Evolutionary conservation across 768 basidiomycete species (phyloP).

Genomic region (Atractiella rhizophila): DNA sequence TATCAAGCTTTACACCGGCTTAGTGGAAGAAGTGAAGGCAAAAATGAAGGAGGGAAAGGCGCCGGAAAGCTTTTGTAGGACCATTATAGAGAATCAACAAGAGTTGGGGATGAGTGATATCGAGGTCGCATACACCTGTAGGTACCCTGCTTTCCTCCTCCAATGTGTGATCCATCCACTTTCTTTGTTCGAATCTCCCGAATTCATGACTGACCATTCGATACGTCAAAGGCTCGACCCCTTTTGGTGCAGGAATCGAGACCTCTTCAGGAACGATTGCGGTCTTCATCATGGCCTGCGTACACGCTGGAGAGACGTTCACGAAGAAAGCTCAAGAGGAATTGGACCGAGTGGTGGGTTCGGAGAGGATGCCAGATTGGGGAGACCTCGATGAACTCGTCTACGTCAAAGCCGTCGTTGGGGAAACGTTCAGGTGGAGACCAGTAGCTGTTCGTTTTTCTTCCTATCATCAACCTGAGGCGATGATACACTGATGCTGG

Average conservation of each 20-base stretch:
- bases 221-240: too few species aligned
- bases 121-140: constrained; percentile 4
- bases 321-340: constrained; percentile 3
- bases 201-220: constrained; percentile 3
- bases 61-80: constrained; percentile 4
- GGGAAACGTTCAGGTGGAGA: constrained; percentile 11
- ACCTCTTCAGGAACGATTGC: constrained; percentile 10
- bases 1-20: constrained; percentile 5
- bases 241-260: constrained; percentile 9
- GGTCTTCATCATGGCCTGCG: constrained; percentile 8
- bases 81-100: constrained; percentile 8
- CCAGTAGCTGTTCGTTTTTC: constrained; percentile 11
- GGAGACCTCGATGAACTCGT: constrained; percentile 6
- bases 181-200: constrained; percentile 4
- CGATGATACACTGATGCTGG: too few species aligned
- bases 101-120: constrained; percentile 9
- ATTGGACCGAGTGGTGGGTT: constrained; percentile 8
- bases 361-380: constrained; percentile 2
- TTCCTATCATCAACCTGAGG: too few species aligned
- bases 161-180: neutral
- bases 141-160: constrained; percentile 1
- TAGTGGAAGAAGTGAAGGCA: constrained; percentile 12
- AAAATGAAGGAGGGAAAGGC: constrained; percentile 3
- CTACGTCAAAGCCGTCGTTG: constrained; percentile 7
- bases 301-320: neutral